Conservation (phyloP, 768 basidiomycete species). For the Hypholoma sublateritium region DNA sequence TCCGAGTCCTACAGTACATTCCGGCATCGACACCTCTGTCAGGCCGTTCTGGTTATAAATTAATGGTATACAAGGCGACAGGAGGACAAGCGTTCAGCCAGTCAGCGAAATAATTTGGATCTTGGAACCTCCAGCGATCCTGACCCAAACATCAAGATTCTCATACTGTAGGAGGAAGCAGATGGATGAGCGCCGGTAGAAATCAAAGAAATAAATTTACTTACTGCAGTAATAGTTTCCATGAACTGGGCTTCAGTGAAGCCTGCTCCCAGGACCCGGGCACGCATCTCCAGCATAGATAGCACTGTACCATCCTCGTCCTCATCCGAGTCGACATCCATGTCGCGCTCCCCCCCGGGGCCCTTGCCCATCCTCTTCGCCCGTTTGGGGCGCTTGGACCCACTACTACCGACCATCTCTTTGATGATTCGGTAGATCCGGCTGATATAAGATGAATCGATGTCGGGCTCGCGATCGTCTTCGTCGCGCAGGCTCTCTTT, state of each 20-base stretch:
- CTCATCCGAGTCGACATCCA: conserved; percentile 68
- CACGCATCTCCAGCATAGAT: conserved; percentile 84
- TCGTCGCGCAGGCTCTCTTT: conserved; percentile 90
- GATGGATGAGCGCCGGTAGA: background rate
- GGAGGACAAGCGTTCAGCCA: conserved; percentile 3
- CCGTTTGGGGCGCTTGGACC: conserved; percentile 30
- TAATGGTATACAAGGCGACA: conserved; percentile 4
- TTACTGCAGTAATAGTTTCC: conserved; percentile 78
- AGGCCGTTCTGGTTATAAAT: background rate
- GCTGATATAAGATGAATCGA: conserved; percentile 77
- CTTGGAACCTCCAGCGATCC: conserved; percentile 83
- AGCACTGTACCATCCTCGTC: conserved; percentile 66
- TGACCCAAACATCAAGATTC: conserved; percentile 73
- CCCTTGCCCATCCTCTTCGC: conserved; percentile 64
- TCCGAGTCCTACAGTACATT: background rate
- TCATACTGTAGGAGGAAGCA: conserved; percentile 67
- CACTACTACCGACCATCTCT: conserved; percentile 62
- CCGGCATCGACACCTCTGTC: background rate
- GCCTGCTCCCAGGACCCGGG: conserved; percentile 80
- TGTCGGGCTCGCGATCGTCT: conserved; percentile 63
- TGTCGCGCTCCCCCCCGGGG: conserved; percentile 67
- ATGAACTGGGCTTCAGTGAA: conserved; percentile 91
- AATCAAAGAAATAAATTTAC: conserved; percentile 24
- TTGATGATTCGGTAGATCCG: conserved; percentile 92
- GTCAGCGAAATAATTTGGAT: conserved; percentile 59